Percentiles rank a stretch among this genome's conserved stretches.
phyloP scores from a whole-genome alignment of 2,329 filamentous ascomycete species.

The Fusarium phyllophilum region DNA sequence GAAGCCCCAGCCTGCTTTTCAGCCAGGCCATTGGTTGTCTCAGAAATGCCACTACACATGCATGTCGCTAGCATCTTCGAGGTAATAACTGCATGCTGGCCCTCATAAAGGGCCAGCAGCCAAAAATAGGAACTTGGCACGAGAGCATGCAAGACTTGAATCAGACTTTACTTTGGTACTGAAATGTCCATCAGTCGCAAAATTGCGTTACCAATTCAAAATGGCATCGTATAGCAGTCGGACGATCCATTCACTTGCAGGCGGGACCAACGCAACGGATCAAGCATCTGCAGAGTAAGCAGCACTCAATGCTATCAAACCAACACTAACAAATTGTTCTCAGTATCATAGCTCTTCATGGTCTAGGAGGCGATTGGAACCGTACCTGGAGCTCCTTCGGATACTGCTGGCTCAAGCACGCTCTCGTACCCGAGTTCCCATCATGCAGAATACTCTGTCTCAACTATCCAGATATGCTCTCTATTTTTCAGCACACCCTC shows the following conservation, averaged over 20 bases:
- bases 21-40: not conserved
- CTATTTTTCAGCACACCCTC: not conserved
- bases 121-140: not conserved
- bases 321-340: not conserved
- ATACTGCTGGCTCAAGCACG: not conserved
- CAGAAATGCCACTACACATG: not conserved
- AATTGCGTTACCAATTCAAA: not conserved
- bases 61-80: not conserved
- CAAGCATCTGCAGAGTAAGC: not conserved
- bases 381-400: not conserved
- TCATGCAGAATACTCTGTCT: not conserved
- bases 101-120: not conserved
- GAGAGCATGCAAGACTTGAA: not conserved
- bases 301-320: not conserved
- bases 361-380: not conserved
- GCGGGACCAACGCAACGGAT: not conserved
- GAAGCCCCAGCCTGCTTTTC: not conserved
- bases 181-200: not conserved
- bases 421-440: not conserved
- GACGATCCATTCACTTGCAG: not conserved
- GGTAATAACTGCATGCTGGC: not conserved
- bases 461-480: not conserved
- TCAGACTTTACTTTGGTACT: not conserved
- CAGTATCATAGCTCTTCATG: not conserved
- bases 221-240: not conserved